Conservation (phyloP, 2,329 filamentous ascomycete genomes). For the Neofusicoccum sp. region DNA sequence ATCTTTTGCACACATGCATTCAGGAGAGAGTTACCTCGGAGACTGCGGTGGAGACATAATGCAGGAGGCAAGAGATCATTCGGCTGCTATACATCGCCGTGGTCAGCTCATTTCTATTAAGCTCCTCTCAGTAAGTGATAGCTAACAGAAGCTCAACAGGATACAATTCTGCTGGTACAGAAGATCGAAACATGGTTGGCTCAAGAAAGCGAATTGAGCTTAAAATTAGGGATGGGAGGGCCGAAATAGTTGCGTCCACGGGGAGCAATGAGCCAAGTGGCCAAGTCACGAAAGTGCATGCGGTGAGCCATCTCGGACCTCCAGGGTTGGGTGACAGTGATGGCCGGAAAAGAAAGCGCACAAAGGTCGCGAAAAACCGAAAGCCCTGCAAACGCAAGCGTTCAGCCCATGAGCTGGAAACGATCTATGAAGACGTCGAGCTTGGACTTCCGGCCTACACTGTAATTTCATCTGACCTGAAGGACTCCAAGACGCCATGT, state of each 20-base stretch:
- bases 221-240: too few relatives aligned
- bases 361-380: neutral
- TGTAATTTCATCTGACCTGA: neutral
- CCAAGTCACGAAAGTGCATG: neutral
- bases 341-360: neutral
- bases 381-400: neutral
- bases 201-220: too few relatives aligned
- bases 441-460: neutral
- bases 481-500: neutral
- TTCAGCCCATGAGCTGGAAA: neutral
- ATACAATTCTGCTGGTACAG: too few relatives aligned
- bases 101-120: too few relatives aligned
- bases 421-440: neutral
- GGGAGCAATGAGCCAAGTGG: neutral
- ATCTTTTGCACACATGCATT: too few relatives aligned
- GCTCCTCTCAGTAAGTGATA: neutral
- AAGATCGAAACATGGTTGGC: too few relatives aligned
- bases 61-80: too few relatives aligned
- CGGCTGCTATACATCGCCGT: too few relatives aligned
- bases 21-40: too few relatives aligned
- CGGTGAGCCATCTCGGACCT: neutral
- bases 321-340: neutral
- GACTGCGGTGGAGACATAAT: too few relatives aligned
- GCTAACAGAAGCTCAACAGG: neutral
- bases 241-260: neutral